phyloP scores from a whole-genome alignment of 2,329 filamentous ascomycete species.

The Chlorencoelia australis region DNA sequence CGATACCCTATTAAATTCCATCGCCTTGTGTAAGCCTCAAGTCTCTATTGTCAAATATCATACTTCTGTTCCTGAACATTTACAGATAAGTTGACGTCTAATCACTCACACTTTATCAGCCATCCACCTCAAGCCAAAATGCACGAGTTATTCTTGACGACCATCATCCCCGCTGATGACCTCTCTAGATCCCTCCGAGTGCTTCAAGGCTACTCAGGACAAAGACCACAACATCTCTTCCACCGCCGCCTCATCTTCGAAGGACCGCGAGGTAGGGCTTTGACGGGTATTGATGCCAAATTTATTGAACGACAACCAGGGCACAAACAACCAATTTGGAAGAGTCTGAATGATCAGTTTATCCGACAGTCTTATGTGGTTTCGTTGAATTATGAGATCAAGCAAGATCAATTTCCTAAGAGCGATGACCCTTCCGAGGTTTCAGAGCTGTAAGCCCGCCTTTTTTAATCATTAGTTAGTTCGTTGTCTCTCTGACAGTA shows the following conservation, averaged over 20 bases:
- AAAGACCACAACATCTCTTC: constrained; percentile 39
- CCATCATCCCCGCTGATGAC: constrained; percentile 40
- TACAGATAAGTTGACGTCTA: too few relatives aligned
- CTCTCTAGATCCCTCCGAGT: constrained; percentile 40
- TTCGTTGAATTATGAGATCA: constrained; percentile 44
- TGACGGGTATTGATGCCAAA: constrained; percentile 17
- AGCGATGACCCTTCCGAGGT: too few relatives aligned
- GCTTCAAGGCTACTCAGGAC: constrained; percentile 47
- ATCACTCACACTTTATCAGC: constrained; percentile 1
- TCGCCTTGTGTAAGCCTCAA: too few relatives aligned
- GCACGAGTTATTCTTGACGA: constrained; percentile 51
- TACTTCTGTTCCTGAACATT: too few relatives aligned
- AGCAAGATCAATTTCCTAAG: constrained; percentile 40
- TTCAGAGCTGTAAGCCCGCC: too few relatives aligned
- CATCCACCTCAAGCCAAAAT: constrained; percentile 28
- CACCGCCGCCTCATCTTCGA: constrained; percentile 43
- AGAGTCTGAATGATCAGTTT: constrained; percentile 44
- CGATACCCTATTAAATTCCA: too few relatives aligned
- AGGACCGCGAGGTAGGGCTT: constrained; percentile 32
- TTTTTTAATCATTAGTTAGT: background rate
- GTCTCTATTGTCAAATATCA: too few relatives aligned
- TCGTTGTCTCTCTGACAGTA: constrained; percentile 1
- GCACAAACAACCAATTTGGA: constrained; percentile 32
- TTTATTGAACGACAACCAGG: constrained; percentile 15
- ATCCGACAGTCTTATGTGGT: constrained; percentile 47